These are phyloP conservation scores for Patellaria atrata DNA, from an alignment of 495 filamentous ascomycete genomes.

Conservation along the genomic window DNA sequence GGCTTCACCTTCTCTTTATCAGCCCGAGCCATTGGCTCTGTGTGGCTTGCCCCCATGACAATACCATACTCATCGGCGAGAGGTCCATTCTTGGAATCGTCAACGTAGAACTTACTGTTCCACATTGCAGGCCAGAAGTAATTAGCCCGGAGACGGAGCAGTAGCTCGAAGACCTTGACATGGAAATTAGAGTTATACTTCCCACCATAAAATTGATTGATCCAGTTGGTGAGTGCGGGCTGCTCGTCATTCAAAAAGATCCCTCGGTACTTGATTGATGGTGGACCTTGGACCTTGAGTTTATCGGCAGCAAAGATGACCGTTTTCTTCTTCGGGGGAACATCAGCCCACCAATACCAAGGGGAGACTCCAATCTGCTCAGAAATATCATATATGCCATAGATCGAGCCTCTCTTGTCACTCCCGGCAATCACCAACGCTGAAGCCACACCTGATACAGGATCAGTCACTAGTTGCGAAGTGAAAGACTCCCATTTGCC, in stretches of 20 bases:
- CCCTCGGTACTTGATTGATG: constrained; percentile 11
- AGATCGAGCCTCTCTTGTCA: constrained; percentile 11
- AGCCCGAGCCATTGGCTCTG: constrained; percentile 12
- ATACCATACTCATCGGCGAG: constrained; percentile 12
- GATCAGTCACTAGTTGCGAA: constrained; percentile 4
- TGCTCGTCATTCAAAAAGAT: constrained; percentile 16
- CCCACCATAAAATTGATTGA: too few species aligned
- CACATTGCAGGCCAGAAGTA: constrained; percentile 15
- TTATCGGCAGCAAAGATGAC: constrained; percentile 4
- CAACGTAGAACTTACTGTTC: constrained; percentile 13
- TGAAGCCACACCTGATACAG: constrained; percentile 2
- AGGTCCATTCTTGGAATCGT: constrained; percentile 11
- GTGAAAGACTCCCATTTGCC: constrained; percentile 15
- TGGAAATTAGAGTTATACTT: constrained; percentile 10
- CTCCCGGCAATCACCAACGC: constrained; percentile 12
- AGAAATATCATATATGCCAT: constrained; percentile 11
- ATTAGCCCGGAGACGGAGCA: constrained; percentile 10
- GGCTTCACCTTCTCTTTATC: constrained; percentile 10
- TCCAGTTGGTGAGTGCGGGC: constrained; percentile 10
- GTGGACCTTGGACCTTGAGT: constrained; percentile 4
- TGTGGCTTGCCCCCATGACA: constrained; percentile 12
- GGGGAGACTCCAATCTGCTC: constrained; percentile 13
- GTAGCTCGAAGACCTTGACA: constrained; percentile 10
- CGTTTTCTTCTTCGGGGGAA: constrained; percentile 6
- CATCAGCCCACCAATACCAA: constrained; percentile 13